Conservation (phyloP, 768 basidiomycete species). For the Boletus sp. region DNA sequence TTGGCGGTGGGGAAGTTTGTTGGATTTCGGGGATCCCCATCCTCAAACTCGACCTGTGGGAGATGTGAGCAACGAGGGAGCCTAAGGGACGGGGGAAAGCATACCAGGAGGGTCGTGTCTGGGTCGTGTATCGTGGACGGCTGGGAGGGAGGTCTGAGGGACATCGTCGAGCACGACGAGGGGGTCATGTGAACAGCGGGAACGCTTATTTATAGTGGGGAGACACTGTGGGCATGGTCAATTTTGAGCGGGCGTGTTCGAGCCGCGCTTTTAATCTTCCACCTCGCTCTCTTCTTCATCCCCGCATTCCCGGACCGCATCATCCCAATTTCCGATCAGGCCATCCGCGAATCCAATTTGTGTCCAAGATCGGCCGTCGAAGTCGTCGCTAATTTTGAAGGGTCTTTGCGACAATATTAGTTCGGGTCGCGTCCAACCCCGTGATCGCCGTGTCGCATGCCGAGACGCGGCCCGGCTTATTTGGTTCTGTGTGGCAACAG, state of each 20-base stretch:
- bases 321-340: background rate
- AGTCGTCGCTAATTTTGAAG: slow-evolving; percentile 8
- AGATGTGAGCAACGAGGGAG: background rate
- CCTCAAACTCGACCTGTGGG: slow-evolving; percentile 39
- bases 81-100: background rate
- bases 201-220: slow-evolving; percentile 11
- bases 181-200: background rate
- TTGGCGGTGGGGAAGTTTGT: slow-evolving; percentile 32
- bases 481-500: slow-evolving; percentile 19
- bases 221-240: slow-evolving; percentile 8
- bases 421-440: background rate
- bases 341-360: slow-evolving; percentile 12
- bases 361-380: slow-evolving; percentile 8
- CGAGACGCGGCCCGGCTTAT: slow-evolving; percentile 4
- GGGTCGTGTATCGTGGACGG: slow-evolving; percentile 17
- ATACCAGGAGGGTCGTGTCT: slow-evolving; percentile 15
- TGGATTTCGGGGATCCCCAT: slow-evolving; percentile 40
- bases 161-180: slow-evolving; percentile 6
- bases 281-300: slow-evolving; percentile 1
- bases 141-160: slow-evolving; percentile 3
- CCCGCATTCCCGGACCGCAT: background rate
- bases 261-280: background rate
- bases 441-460: background rate
- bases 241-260: slow-evolving; percentile 2
- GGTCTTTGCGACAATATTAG: background rate